Conservation (phyloP, 2,329 filamentous ascomycete species). For the Xylariaceae sp. region DNA sequence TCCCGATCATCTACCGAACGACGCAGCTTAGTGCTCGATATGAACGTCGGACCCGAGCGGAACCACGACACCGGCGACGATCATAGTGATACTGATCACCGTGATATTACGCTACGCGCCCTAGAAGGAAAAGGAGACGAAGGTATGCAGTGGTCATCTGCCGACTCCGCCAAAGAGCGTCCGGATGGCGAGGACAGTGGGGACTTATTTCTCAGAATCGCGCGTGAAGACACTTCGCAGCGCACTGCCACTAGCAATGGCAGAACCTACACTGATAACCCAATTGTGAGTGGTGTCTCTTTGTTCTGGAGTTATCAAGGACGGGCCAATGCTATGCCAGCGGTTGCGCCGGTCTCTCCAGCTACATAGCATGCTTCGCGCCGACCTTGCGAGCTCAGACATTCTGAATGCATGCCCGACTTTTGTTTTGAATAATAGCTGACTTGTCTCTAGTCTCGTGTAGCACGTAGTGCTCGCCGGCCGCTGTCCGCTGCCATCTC, state of each 20-base stretch:
- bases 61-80: constrained; percentile 43
- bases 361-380: neutral
- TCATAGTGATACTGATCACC: constrained; percentile 39
- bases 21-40: constrained; percentile 49
- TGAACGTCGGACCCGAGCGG: constrained; percentile 41
- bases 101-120: constrained; percentile 47
- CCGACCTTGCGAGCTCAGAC: neutral
- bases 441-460: constrained; percentile 40
- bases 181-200: constrained; percentile 49
- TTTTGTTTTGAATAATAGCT: constrained; percentile 6
- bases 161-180: constrained; percentile 36
- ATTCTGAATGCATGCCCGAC: neutral
- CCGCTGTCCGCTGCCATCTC: constrained; percentile 50
- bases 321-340: neutral
- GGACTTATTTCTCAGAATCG: constrained; percentile 56
- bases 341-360: neutral
- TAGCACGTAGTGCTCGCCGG: constrained; percentile 45
- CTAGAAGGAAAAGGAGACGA: constrained; percentile 44
- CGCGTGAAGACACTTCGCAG: constrained; percentile 46
- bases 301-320: constrained; percentile 15
- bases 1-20: constrained; percentile 55
- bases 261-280: constrained; percentile 32
- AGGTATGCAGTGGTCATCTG: constrained; percentile 37
- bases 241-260: constrained; percentile 36
- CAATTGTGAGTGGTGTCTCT: constrained; percentile 41